Evolutionary conservation across 805 yeast genomes (phyloP), one percentile per base, ranked within the genome.

Genomic region (Ogataea henricii): DNA sequence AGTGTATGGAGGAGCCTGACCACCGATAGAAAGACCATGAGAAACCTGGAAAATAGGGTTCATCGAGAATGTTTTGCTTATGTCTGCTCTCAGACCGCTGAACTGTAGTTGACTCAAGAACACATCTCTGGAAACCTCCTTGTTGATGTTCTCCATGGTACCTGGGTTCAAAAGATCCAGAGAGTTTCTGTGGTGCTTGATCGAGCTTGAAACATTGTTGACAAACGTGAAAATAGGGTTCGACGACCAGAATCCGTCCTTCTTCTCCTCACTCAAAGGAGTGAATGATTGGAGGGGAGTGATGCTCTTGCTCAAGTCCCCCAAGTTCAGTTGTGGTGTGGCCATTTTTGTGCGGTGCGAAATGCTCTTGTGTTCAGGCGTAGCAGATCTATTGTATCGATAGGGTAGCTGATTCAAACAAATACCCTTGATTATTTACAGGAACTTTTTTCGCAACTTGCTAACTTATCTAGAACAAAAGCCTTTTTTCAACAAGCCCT

Each of bases 1-100:
- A 23, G 96, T 91, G 68, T 94, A 94, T 56, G 94, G 85, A 43
- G 97, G 96, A 69, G 88, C 76, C 56, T 84, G 83, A 48, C 95
- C 86, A 41, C 98, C 98, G 57, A 89, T 76, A 33, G 96, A 78
- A 65, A 94, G 86, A 51, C 96, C 85, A 68, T 94, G 99, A 54
- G 96, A 86, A 49, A 95, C 87, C 78, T 94, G 98, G 85, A 94
- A 94, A 49, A 89, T 91, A 49, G 99, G 99, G 71, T 83, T 84
- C 78, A 91, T 79, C 55, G 87, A 73, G 65, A 94, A 89, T 12
- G 91, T 89, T 78, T 92, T 92, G 74, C 89, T 87, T 61, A 94
- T 80, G 70, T 94, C 99, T 48, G 98, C 99, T 68, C 96, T 87
- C 64, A 94, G 79, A 50, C 99, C 99, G 33, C 96, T 85, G 78